phyloP scores from a whole-genome alignment of 1,139 yeast species.

The Yamadazyma jaroonii region DNA sequence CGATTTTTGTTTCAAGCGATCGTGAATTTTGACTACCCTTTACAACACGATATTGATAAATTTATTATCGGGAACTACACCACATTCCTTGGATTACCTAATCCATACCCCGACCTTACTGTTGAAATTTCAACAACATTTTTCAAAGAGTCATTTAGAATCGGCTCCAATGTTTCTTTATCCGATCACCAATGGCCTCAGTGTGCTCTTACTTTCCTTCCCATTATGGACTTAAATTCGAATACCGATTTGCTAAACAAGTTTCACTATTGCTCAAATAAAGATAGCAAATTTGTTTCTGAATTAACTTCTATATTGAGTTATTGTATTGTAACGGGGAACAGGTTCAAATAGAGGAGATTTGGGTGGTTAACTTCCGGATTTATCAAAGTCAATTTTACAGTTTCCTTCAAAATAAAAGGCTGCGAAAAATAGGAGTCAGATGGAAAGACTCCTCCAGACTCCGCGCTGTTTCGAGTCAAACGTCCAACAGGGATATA shows the following conservation, averaged over 20 bases:
- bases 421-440: neutral
- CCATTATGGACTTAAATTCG: slow-evolving; percentile 34
- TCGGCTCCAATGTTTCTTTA: slow-evolving; percentile 19
- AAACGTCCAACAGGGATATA: neutral
- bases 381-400: no score
- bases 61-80: slow-evolving; percentile 22
- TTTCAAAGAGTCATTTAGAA: slow-evolving; percentile 12
- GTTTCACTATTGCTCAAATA: slow-evolving; percentile 26
- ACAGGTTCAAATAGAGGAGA: slow-evolving; percentile 8
- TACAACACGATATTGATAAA: slow-evolving; percentile 22
- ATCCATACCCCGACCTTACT: slow-evolving; percentile 10
- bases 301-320: slow-evolving; percentile 19
- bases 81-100: slow-evolving; percentile 23
- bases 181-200: slow-evolving; percentile 38
- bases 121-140: slow-evolving; percentile 9
- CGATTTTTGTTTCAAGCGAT: slow-evolving; percentile 19
- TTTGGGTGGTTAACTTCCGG: neutral
- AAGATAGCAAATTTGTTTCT: slow-evolving; percentile 15
- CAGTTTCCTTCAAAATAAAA: neutral
- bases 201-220: slow-evolving; percentile 36
- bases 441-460: neutral
- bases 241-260: slow-evolving; percentile 32
- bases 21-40: slow-evolving; percentile 5
- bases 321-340: slow-evolving; percentile 34
- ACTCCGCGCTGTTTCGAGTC: slow-evolving; percentile 1